Base-by-base conservation (phyloP, 2,329 filamentous ascomycete species). In the Botrytis fragariae region DNA sequence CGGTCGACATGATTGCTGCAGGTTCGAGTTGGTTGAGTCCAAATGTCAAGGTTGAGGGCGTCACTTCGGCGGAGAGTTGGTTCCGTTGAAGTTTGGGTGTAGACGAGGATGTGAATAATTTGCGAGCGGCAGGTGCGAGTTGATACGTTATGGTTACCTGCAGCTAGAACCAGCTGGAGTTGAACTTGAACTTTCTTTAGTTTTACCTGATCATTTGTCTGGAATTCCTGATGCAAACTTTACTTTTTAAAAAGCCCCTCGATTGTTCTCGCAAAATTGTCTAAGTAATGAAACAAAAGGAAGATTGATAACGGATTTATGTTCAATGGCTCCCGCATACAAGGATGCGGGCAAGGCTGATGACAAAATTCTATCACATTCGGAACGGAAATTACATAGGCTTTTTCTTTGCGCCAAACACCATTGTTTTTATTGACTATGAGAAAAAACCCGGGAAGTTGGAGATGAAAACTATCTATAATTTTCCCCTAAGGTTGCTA, bases 391-490 rank as follows among this genome's bases (percentile, higher is more conserved):
- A 29, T 4, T 42, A 57, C 22, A 16, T 16, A 22, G 9, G 10
- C 12, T 20, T 29, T 32, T 32, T 57, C 12, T 22, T 39, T 29
- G 35, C 35, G 10, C 18, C 25, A 32, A 54, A 32, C 20, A 5
- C 35, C 9, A 29, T 1, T 3, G 14, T 39, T 22, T 68, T 6
- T 42, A 42, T 68, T 57, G 35, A 22, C 25, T 22, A 68, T 32
- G n/a, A 68, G 16, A 25, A 5, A 16, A 16, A 29, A 16, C 9
- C 7, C 5, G 29, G 18, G 39, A 32, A 4, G 10, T 54, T 32
- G 5, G 10, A 42, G 25, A 29, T 68, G 18, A 14, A 62, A 76
- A 78, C 8, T 83, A 83, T 45, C 82, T 84, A 67, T 76, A 78
- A 0, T 67, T 80, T 29, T 57, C 9, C 25, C n/a, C 51, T 14